Percentiles rank a stretch among this genome's conserved stretches.
Conservation (phyloP, 148 eudicot species). For the Spergularia marina region DNA sequence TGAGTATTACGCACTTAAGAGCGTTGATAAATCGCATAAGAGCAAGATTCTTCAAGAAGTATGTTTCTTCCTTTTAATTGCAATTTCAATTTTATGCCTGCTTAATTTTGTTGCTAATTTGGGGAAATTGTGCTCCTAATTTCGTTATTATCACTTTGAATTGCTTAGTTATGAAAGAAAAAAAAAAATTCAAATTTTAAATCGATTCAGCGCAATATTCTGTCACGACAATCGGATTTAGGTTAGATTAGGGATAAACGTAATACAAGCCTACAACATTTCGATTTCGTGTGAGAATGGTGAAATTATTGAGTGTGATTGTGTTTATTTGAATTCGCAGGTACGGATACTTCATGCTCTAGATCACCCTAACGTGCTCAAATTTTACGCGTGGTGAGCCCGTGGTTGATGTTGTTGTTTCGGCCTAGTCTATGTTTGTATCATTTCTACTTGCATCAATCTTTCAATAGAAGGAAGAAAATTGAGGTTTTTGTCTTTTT, state of each 20-base stretch:
- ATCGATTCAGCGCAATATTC: no score
- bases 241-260: neutral
- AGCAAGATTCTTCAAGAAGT: conserved; percentile 96
- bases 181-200: no score
- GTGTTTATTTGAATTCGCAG: conserved; percentile 34
- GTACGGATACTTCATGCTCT: conserved; percentile 75
- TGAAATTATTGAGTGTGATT: neutral
- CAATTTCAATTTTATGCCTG: neutral
- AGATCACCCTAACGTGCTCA: conserved; percentile 80
- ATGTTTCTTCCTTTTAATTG: conserved; percentile 23
- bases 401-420: neutral
- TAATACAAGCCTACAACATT: neutral
- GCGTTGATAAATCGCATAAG: conserved; percentile 82
- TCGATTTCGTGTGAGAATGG: neutral
- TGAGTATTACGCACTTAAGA: conserved; percentile 83
- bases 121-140: neutral
- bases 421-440: neutral
- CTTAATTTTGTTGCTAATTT: neutral
- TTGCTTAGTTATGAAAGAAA: neutral
- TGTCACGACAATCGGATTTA: neutral
- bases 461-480: neutral
- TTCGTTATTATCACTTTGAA: no score
- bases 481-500: neutral
- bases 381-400: conserved; percentile 76
- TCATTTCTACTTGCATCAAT: neutral